These are phyloP conservation scores for Kalaharituber pfeilii DNA, from an alignment of 2,329 filamentous ascomycete genomes.

Conservation along the genomic window DNA sequence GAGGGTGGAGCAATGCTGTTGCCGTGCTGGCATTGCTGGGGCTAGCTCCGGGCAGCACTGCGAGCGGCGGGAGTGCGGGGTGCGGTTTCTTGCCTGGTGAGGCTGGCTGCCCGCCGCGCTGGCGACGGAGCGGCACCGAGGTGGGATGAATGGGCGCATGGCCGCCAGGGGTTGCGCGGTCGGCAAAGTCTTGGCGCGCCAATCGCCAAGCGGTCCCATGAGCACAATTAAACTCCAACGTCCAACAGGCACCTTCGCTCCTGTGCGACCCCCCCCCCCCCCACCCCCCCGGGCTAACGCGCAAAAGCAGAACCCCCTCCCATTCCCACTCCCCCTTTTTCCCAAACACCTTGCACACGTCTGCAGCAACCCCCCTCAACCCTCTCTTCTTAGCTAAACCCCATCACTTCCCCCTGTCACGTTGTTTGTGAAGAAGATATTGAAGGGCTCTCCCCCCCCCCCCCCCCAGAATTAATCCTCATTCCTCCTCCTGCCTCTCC, in stretches of 20 bases:
- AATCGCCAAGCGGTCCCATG: background rate
- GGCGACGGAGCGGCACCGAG: too few relatives aligned
- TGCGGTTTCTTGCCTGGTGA: background rate
- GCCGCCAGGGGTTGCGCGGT: background rate
- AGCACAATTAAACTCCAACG: background rate
- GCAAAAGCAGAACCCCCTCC: background rate
- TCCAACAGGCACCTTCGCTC: background rate
- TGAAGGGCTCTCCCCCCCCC: too few relatives aligned
- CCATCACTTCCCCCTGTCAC: constrained; percentile 11
- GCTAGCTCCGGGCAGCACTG: background rate
- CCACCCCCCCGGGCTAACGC: background rate
- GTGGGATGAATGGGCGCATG: background rate
- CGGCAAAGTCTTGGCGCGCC: background rate
- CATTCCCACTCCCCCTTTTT: background rate
- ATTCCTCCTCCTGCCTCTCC: constrained; percentile 13
- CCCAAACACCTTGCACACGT: too few relatives aligned
- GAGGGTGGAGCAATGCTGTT: constrained; percentile 24
- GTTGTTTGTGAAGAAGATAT: background rate
- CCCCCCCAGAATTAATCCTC: background rate
- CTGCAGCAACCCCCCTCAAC: too few relatives aligned
- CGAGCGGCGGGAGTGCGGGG: background rate
- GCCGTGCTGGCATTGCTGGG: constrained; percentile 2
- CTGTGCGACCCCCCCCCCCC: background rate
- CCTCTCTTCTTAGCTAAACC: constrained; percentile 2
- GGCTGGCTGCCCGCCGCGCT: background rate